These are phyloP conservation scores for Solanum chiquidenum DNA, from an alignment of 257 asterid species.

Conservation along the genomic window DNA sequence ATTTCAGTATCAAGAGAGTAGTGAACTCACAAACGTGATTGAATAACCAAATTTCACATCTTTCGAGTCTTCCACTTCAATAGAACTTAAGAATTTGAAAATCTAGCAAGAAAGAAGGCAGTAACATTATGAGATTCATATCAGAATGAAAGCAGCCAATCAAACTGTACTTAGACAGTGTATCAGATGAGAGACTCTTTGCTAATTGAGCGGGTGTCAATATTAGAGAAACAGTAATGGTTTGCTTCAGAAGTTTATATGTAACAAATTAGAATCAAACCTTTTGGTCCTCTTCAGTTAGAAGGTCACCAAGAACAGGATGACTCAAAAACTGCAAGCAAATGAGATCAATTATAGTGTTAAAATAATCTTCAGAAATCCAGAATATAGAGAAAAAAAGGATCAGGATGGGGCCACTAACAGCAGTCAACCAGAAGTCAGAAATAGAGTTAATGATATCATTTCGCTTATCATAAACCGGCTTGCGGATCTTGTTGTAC, in stretches of 20 bases:
- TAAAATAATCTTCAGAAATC: background rate
- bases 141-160: background rate
- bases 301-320: constrained; percentile 80
- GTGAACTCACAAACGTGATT: constrained; percentile 68
- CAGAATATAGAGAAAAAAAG: background rate
- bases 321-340: constrained; percentile 78
- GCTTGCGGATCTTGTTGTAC: constrained; percentile 85
- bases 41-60: constrained; percentile 96
- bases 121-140: background rate
- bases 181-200: background rate
- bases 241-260: background rate
- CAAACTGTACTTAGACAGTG: background rate
- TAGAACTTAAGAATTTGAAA: constrained; percentile 68
- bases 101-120: constrained; percentile 26
- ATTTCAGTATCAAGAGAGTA: background rate
- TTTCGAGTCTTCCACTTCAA: constrained; percentile 88
- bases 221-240: background rate
- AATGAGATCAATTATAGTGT: background rate
- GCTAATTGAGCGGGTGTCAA: background rate
- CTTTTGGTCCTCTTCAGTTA: constrained; percentile 79
- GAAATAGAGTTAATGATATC: constrained; percentile 69
- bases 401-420: constrained; percentile 29
- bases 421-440: constrained; percentile 97
- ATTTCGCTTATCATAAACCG: constrained; percentile 76
- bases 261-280: background rate